Conservation (phyloP, 257 asterid genomes). For the Solanum bulbocastanum region DNA sequence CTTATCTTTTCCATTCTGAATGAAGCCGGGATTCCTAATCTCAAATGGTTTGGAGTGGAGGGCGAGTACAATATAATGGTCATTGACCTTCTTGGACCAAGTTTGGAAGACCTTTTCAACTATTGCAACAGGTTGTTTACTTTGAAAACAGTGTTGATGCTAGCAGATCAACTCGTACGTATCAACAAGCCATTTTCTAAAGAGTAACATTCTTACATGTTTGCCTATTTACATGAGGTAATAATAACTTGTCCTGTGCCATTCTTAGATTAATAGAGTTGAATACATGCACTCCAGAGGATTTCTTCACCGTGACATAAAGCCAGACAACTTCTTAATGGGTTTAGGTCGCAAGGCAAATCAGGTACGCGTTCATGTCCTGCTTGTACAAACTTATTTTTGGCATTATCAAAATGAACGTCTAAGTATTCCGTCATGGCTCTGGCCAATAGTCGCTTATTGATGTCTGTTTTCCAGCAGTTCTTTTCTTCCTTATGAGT, state of each 20-base stretch:
- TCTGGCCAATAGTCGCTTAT: not conserved
- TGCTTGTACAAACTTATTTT: not conserved
- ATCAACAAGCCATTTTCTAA: not conserved
- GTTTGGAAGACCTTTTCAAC: slow-evolving; percentile 85
- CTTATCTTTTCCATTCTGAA: slow-evolving; percentile 9
- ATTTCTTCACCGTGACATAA: slow-evolving; percentile 95
- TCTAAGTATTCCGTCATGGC: not conserved
- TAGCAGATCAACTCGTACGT: slow-evolving; percentile 86
- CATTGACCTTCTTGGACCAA: slow-evolving; percentile 92
- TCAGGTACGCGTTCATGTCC: slow-evolving; percentile 37
- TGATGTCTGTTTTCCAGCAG: not conserved
- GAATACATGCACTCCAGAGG: slow-evolving; percentile 93
- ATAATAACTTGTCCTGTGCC: not conserved
- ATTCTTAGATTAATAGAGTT: slow-evolving; percentile 74
- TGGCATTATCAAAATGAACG: not conserved
- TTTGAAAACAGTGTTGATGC: slow-evolving; percentile 81
- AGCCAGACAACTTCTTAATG: slow-evolving; percentile 94
- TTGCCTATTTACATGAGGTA: not conserved
- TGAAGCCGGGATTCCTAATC: slow-evolving; percentile 80
- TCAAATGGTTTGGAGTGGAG: slow-evolving; percentile 89
- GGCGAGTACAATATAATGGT: slow-evolving; percentile 82
- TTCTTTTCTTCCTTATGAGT: not conserved
- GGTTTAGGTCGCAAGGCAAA: slow-evolving; percentile 96
- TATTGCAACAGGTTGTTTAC: slow-evolving; percentile 74
- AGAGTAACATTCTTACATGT: slow-evolving; percentile 3